These are phyloP conservation scores for Ogataea polymorpha DNA, from an alignment of 805 yeast species.

Conservation along the genomic window DNA sequence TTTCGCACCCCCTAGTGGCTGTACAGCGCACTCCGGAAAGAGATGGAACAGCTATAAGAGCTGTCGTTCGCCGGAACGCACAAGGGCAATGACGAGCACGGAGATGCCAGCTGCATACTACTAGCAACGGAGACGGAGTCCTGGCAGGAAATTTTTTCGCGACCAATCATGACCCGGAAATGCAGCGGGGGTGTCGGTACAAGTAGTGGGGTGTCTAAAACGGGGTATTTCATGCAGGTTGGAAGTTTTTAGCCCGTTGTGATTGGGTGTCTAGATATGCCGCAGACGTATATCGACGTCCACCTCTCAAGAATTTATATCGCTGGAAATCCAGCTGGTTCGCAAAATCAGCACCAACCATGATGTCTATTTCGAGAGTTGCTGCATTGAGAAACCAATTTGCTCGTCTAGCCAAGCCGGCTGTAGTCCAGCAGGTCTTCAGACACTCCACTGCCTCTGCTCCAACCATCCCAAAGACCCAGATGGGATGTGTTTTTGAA, in stretches of 20 bases:
- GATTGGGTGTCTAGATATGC: slow-evolving; percentile 3
- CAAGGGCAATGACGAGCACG: slow-evolving; percentile 2
- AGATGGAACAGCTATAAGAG: not conserved
- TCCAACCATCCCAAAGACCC: slow-evolving; percentile 35
- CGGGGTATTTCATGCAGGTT: slow-evolving; percentile 3
- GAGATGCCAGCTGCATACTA: slow-evolving; percentile 1
- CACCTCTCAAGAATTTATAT: slow-evolving; percentile 1
- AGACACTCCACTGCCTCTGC: slow-evolving; percentile 7
- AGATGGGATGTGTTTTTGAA: slow-evolving; percentile 65
- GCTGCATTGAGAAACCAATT: slow-evolving; percentile 10
- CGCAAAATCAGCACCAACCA: slow-evolving; percentile 7
- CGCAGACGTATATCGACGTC: slow-evolving; percentile 1
- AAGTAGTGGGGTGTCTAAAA: slow-evolving; percentile 10
- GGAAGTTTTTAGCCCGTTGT: not conserved
- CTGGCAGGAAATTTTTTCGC: not conserved
- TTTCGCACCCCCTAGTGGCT: not conserved
- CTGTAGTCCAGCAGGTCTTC: slow-evolving; percentile 9
- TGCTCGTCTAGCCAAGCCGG: slow-evolving; percentile 7
- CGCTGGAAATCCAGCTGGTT: not conserved
- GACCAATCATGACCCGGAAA: slow-evolving; percentile 3
- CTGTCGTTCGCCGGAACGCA: not conserved
- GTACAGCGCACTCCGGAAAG: not conserved
- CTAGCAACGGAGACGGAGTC: slow-evolving; percentile 9
- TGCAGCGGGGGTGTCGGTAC: slow-evolving; percentile 9
- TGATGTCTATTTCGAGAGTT: slow-evolving; percentile 8